These are phyloP conservation scores for Leptomonas pyrrhocoris DNA, from an alignment of 208 protist species.

Conservation along the genomic window DNA sequence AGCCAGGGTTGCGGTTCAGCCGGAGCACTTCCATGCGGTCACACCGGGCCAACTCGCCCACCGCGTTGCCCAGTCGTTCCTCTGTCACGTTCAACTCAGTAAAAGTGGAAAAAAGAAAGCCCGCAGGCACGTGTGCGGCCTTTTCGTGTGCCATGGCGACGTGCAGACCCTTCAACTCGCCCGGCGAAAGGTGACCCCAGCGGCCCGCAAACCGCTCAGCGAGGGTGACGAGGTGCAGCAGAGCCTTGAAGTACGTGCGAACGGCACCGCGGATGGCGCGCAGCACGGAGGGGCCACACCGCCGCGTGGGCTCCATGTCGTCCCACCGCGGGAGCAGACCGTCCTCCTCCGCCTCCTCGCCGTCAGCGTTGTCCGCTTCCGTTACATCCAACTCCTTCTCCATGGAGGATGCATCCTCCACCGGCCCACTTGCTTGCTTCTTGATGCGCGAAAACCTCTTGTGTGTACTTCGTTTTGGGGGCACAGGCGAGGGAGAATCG, in stretches of 20 bases:
- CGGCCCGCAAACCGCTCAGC: slow-evolving; percentile 26
- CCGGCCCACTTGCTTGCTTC: background rate
- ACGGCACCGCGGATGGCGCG: slow-evolving; percentile 39
- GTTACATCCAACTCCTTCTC: slow-evolving; percentile 11
- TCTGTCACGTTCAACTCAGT: slow-evolving; percentile 53
- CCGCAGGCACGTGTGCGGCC: slow-evolving; percentile 33
- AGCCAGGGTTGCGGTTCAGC: slow-evolving; percentile 55
- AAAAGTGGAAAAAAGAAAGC: slow-evolving; percentile 54
- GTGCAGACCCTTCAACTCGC: slow-evolving; percentile 51
- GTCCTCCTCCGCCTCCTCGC: slow-evolving; percentile 12
- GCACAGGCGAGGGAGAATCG: background rate
- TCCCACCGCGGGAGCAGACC: slow-evolving; percentile 43
- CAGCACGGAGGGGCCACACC: slow-evolving; percentile 45
- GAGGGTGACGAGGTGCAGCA: slow-evolving; percentile 45
- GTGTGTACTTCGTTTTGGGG: background rate
- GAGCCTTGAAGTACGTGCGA: slow-evolving; percentile 28
- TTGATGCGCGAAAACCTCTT: background rate
- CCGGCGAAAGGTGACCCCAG: slow-evolving; percentile 54
- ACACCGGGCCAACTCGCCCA: slow-evolving; percentile 51
- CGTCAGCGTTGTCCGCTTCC: background rate
- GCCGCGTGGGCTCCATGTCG: slow-evolving; percentile 39
- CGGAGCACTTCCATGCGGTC: slow-evolving; percentile 48
- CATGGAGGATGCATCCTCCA: background rate
- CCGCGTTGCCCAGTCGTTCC: slow-evolving; percentile 40
- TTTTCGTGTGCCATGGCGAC: slow-evolving; percentile 48